Evolutionary conservation across 805 yeast genomes (phyloP).

Genomic region (Ogataea ganodermae): DNA sequence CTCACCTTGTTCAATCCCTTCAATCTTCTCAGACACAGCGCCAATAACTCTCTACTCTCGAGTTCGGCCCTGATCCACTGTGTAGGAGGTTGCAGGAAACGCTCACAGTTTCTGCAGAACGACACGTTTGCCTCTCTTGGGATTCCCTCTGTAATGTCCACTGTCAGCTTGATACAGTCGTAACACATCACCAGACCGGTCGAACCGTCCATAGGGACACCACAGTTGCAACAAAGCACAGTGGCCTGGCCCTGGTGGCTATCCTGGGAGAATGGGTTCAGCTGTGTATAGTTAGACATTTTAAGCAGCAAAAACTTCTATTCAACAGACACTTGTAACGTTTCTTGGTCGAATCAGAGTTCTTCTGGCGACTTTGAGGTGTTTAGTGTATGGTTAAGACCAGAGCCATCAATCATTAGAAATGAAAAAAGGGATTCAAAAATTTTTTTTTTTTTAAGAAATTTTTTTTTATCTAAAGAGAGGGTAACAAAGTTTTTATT

Average conservation of each 20-base stretch:
- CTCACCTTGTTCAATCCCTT: conserved; percentile 86
- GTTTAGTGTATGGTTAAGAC: background rate
- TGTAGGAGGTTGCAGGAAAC: conserved; percentile 91
- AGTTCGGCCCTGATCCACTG: conserved; percentile 91
- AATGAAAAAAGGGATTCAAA: background rate
- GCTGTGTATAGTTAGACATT: conserved; percentile 52
- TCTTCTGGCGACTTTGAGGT: background rate
- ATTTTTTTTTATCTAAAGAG: background rate
- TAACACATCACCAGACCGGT: conserved; percentile 92
- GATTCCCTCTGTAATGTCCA: conserved; percentile 90
- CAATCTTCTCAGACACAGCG: conserved; percentile 83
- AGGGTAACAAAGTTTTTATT: background rate
- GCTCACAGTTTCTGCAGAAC: conserved; percentile 95
- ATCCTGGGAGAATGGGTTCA: conserved; percentile 38
- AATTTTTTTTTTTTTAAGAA: background rate
- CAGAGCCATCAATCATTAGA: background rate
- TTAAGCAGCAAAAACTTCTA: background rate
- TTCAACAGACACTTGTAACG: conserved; percentile 5
- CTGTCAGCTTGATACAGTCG: conserved; percentile 93
- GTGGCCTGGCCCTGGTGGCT: conserved; percentile 56
- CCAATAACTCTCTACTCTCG: conserved; percentile 90
- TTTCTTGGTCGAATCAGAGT: background rate
- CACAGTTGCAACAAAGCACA: conserved; percentile 96
- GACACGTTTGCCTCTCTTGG: conserved; percentile 93
- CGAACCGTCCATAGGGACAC: conserved; percentile 97